Evolutionary conservation across 306 rosid species (phyloP).

Genomic region (Carpinus viminea): DNA sequence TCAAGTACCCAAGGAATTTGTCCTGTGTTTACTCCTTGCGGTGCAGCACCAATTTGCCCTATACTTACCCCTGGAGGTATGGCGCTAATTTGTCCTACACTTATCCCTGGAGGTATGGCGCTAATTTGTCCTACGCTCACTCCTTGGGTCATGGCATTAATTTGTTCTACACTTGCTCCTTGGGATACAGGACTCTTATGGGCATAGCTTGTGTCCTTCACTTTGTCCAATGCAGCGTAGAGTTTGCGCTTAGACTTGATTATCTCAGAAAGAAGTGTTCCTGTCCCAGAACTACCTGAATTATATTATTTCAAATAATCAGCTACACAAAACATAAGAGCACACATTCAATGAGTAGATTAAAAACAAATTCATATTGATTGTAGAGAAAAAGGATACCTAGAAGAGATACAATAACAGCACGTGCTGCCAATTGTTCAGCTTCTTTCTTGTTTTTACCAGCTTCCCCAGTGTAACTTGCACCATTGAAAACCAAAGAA

Average conservation of each 20-base stretch:
- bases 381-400: constrained; percentile 40
- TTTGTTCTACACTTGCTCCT: constrained; percentile 4
- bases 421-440: constrained; percentile 58
- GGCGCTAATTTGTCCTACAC: neutral
- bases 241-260: constrained; percentile 42
- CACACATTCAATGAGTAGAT: neutral
- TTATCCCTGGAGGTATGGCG: too few species aligned
- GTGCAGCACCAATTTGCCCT: neutral
- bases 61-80: too few species aligned
- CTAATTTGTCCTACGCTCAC: constrained; percentile 8
- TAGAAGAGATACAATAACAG: constrained; percentile 43
- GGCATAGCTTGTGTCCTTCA: neutral
- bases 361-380: neutral
- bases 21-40: constrained; percentile 9
- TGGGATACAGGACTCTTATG: neutral
- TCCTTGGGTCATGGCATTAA: neutral
- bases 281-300: constrained; percentile 39
- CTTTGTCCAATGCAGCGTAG: constrained; percentile 23
- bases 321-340: neutral
- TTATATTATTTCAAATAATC: constrained; percentile 6
- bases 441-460: constrained; percentile 60
- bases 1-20: neutral
- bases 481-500: constrained; percentile 50
- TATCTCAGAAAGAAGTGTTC: constrained; percentile 34
- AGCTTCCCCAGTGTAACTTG: constrained; percentile 32